Conservation (phyloP, 192 early-diverging fungal genomes). For the Backusella luteola region DNA sequence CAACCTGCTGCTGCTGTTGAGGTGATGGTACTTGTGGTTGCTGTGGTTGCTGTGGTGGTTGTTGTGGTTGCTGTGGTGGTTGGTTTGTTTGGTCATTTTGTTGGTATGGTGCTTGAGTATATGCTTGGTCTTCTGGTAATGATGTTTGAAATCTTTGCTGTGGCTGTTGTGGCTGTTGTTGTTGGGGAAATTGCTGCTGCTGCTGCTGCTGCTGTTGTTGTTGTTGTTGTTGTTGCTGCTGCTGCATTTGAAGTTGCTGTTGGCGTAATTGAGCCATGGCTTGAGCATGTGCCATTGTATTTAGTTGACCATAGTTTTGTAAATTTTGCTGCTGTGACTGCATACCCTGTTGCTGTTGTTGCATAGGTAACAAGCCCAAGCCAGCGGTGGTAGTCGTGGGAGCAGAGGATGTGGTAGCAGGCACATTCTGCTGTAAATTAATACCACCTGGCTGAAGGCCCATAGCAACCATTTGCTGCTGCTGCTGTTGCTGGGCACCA, state of each 20-base stretch:
- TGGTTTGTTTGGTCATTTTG: not conserved
- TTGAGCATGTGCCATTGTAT: not conserved
- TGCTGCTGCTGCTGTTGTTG: not conserved
- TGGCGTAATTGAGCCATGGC: not conserved
- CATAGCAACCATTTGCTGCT: constrained; percentile 8
- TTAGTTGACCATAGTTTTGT: not conserved
- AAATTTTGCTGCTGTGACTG: not conserved
- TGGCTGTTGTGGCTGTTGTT: not conserved
- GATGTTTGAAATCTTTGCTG: not conserved
- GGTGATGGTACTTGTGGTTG: not conserved
- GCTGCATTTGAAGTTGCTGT: not conserved
- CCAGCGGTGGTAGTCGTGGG: not conserved
- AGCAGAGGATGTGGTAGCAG: not conserved
- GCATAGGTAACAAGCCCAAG: not conserved
- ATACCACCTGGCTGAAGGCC: not conserved
- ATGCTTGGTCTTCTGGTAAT: not conserved
- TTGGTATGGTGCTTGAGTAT: not conserved
- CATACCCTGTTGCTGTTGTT: not conserved
- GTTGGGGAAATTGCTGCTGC: not conserved
- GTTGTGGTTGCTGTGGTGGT: not conserved
- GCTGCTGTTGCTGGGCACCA: constrained; percentile 11
- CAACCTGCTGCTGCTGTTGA: not conserved
- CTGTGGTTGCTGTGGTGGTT: not conserved
- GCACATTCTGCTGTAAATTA: constrained; percentile 15
- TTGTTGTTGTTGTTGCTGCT: not conserved